Evolutionary conservation across 179 eudicot genomes (phyloP).

Genomic region (Sideroxylon spinosum): DNA sequence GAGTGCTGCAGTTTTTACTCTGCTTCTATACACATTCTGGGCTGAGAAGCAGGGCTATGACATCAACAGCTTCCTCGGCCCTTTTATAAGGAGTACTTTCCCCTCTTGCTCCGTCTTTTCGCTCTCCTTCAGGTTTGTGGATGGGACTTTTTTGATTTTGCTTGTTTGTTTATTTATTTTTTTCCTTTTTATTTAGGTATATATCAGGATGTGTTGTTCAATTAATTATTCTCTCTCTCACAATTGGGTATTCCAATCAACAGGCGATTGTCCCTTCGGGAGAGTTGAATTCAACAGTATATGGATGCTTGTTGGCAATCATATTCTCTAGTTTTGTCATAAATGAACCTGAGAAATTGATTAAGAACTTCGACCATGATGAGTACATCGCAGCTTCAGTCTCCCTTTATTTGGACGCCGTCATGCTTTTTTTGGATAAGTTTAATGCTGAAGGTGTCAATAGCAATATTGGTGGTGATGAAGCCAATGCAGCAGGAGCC

Average conservation of each 20-base stretch:
- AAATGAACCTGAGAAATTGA: conserved; percentile 51
- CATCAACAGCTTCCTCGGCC: too few species aligned
- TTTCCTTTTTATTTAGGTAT: too few species aligned
- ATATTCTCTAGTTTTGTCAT: conserved; percentile 52
- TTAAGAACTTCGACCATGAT: conserved; percentile 51
- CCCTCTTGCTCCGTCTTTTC: too few species aligned
- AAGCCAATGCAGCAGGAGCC: background rate
- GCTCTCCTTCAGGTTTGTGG: too few species aligned
- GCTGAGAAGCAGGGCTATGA: too few species aligned
- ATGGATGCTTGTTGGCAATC: conserved; percentile 43
- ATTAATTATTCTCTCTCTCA: background rate
- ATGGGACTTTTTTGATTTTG: too few species aligned
- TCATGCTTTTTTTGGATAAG: conserved; percentile 50
- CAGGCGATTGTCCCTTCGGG: conserved; percentile 50
- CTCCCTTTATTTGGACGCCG: conserved; percentile 48
- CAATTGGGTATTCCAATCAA: background rate
- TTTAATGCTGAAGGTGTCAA: conserved; percentile 27
- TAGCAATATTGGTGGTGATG: conserved; percentile 18
- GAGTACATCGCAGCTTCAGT: conserved; percentile 51
- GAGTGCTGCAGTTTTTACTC: conserved; percentile 35
- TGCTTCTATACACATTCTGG: conserved; percentile 57
- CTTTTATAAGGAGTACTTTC: too few species aligned
- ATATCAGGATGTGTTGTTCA: background rate
- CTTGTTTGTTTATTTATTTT: background rate
- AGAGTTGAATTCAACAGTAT: conserved; percentile 31